Base-by-base conservation (phyloP, 345 rosid species). In the Atalantia buxifolia region DNA sequence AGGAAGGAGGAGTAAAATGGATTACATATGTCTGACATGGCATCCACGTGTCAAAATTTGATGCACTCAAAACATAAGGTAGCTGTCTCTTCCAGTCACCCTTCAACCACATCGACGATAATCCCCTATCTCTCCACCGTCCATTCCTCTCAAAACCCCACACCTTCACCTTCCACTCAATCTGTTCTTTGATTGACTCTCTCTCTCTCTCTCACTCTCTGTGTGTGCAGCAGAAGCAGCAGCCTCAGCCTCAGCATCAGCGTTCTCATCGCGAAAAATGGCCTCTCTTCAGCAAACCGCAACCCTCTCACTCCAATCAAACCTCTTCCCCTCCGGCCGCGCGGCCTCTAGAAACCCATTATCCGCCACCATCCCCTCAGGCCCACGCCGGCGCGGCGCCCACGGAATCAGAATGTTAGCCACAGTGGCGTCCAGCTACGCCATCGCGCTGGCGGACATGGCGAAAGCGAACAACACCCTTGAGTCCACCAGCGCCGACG, bases 371-470 rank as follows among this genome's bases (percentile, higher is more conserved):
- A 78, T 77, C 80, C 79, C 83, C 83, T 8, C 80, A 73, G 25
- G 79, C 68, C 81, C 57, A 85, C 85, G 81, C 70, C 77, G 81
- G 74, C 61, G 83, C 38, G 77, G 90, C 22, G 69, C 85, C 31
- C 35, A 69, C 14, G 93, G 89, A 14, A 79, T 90, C n/a, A 85
- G 82, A 56, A 91, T 90, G 93, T 74, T 88, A 6, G 88, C 92
- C 0, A 75, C 93, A 1, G 94, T 87, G 0, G 91, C 96, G 4
- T 69, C 83, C 36, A 93, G 90, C 81, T 95, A 93, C 88, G 98
- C 97, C n/a, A 40, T 81, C 27, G 98, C 98, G 2, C 82, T 95
- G 1, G 93, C 90, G 24, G 98, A 93, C 67, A 80, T 93, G 4
- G 98, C 99, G 53, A 85, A 82, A 57, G 76, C 89, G 40, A 92